Evolutionary conservation across 768 basidiomycete species (phyloP).

Genomic region (Russula foetens): DNA sequence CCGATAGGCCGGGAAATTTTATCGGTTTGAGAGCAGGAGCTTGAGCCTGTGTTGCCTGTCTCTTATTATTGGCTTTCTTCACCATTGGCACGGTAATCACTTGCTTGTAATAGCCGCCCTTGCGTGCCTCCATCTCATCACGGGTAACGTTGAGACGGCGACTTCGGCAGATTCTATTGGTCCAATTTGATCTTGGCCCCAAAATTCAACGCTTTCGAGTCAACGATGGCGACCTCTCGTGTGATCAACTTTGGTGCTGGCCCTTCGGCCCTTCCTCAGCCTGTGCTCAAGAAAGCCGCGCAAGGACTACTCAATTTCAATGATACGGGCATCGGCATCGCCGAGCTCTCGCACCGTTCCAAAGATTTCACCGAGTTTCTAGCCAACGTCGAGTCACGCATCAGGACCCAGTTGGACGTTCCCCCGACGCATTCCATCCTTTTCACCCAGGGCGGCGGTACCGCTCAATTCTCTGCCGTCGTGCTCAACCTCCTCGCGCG

Average conservation of each 20-base stretch:
- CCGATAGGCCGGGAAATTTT: conserved; percentile 6
- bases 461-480: conserved; percentile 84
- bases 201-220: not conserved
- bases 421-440: conserved; percentile 81
- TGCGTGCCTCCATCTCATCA: not conserved
- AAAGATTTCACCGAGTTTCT: conserved; percentile 76
- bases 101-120: too few relatives aligned
- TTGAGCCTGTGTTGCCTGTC: not conserved
- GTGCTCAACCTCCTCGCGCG: conserved; percentile 88
- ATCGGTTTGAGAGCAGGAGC: not conserved
- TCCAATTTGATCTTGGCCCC: not conserved
- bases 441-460: conserved; percentile 93
- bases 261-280: conserved; percentile 84
- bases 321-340: conserved; percentile 88
- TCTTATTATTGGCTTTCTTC: conserved; percentile 2
- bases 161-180: not conserved
- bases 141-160: not conserved
- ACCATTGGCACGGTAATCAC: conserved; percentile 2
- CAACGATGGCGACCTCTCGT: conserved; percentile 37
- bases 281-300: conserved; percentile 77
- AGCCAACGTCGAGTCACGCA: conserved; percentile 49
- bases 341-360: conserved; percentile 94
- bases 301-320: conserved; percentile 85
- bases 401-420: conserved; percentile 71
- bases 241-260: conserved; percentile 91